Evolutionary conservation across 2,329 filamentous ascomycete genomes (phyloP), one percentile per base, ranked within the genome.

Genomic region (Hypoxylon sp.): DNA sequence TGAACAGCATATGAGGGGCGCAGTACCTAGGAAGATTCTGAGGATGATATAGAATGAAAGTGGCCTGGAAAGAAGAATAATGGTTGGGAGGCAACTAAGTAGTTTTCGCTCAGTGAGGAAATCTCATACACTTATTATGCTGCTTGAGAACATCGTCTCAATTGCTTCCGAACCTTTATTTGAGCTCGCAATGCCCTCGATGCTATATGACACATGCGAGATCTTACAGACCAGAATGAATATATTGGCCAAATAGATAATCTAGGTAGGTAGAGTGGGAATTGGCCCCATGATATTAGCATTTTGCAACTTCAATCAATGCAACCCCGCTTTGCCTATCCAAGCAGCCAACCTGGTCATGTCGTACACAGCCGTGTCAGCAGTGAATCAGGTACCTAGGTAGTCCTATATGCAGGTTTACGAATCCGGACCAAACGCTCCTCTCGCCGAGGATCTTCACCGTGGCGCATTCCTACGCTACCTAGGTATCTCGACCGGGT

Each of bases 401-500:
- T n/a, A n/a, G n/a, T n/a, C 32, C 24, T 26, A 26, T 13, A 34
- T 34, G 30, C 30, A 34, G 30, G 13, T 28, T 30, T 58, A 49
- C 34, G 17, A 46, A 13, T 15, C 37, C 63, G 63, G 63, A 59
- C 41, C n/a, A 62, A 62, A 56, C 34, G 52, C 63, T 65, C 63
- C 62, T 26, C 43, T 47, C 34, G 30, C 24, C 19, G 17, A 39
- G 22, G 24, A 44, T 55, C 44, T 41, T 34, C 47, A 32, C 46
- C 47, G 34, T 17, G 17, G 22, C 26, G 15, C 13, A 8, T 19
- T 22, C 26, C 26, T n/a, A n/a, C n/a, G n/a, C n/a, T n/a, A n/a
- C n/a, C 32, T 30, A 15, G 1, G 8, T 48, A 30, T 48, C 24
- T 15, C 17, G 6, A 34, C 24, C 22, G 24, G 15, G 17, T 28